Evolutionary conservation across 345 rosid species (phyloP).

Genomic region (Geranium brycei): DNA sequence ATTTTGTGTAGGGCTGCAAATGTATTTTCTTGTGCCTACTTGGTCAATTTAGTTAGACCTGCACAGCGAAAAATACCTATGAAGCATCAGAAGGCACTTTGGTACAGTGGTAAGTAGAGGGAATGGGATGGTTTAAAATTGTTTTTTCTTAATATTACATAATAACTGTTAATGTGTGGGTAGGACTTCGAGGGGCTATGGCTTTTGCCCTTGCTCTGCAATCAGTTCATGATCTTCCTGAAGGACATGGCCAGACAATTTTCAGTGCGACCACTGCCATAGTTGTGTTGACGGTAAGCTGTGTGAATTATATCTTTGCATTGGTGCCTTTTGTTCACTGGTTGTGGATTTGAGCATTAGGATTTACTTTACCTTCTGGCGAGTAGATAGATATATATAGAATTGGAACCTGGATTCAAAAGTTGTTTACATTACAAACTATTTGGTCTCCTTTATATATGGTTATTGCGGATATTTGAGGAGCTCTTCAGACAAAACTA

Average conservation of each 20-base stretch:
- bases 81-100: conserved; percentile 93
- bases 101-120: conserved; percentile 81
- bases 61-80: conserved; percentile 62
- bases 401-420: not conserved
- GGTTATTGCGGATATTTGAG: not conserved
- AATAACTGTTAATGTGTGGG: conserved; percentile 13
- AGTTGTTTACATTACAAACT: not conserved
- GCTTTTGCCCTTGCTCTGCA: conserved; percentile 99
- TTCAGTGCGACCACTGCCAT: conserved; percentile 96
- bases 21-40: conserved; percentile 88
- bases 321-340: not conserved
- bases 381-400: not conserved
- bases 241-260: conserved; percentile 97
- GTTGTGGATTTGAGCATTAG: not conserved
- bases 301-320: not conserved
- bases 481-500: not conserved
- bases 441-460: not conserved
- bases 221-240: conserved; percentile 92
- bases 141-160: not conserved
- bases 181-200: conserved; percentile 98
- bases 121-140: conserved; percentile 1
- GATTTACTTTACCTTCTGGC: not conserved
- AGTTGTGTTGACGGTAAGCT: conserved; percentile 78
- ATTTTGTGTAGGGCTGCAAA: conserved; percentile 61
- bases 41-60: conserved; percentile 83